Evolutionary conservation across 495 filamentous ascomycete species (phyloP).

Genomic region (Penicillium canariense): DNA sequence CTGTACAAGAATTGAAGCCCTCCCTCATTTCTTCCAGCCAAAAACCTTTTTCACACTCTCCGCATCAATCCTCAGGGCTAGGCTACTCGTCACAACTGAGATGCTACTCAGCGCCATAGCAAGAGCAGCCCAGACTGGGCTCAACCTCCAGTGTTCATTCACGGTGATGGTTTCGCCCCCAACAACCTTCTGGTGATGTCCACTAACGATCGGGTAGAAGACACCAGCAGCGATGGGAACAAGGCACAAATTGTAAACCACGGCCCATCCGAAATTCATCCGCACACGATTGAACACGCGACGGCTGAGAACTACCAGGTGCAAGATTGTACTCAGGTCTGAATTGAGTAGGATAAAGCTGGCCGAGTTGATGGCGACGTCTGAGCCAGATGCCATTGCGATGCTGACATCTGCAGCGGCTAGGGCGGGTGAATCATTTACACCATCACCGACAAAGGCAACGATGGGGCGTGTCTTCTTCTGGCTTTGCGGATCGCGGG

Average conservation of each 20-base stretch:
- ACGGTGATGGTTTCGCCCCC: conserved; percentile 27
- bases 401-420: conserved; percentile 78
- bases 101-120: conserved; percentile 87
- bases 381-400: conserved; percentile 78
- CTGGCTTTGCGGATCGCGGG: conserved; percentile 6
- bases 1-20: not conserved
- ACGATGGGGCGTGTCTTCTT: conserved; percentile 37
- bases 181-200: conserved; percentile 41
- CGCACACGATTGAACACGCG: conserved; percentile 75
- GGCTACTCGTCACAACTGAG: conserved; percentile 71
- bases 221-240: conserved; percentile 84
- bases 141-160: conserved; percentile 52
- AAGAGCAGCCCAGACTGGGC: conserved; percentile 80
- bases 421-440: conserved; percentile 86
- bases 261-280: conserved; percentile 86
- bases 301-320: conserved; percentile 66
- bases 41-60: conserved; percentile 25
- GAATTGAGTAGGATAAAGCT: conserved; percentile 83
- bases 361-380: conserved; percentile 79
- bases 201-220: conserved; percentile 64
- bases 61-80: conserved; percentile 56
- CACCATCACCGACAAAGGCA: conserved; percentile 77
- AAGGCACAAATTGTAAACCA: conserved; percentile 77
- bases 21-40: conserved; percentile 7
- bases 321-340: conserved; percentile 66